phyloP scores from a whole-genome alignment of 345 rosid genomes.

The Ceriops tagal region DNA sequence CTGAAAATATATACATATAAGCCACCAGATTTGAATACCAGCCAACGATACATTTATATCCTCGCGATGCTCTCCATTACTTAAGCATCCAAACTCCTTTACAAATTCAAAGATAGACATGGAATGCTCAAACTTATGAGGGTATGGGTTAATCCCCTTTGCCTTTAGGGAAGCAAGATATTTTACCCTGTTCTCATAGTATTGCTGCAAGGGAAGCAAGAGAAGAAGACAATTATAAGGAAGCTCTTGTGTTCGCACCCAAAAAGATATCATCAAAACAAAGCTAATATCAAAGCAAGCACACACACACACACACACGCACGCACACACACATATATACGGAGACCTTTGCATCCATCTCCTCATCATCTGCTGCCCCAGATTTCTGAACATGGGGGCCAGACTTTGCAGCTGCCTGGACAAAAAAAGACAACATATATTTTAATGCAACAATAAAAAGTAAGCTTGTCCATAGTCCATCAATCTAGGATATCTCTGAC shows the following conservation, averaged over 20 bases:
- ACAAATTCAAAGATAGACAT: constrained; percentile 62
- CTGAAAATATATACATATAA: neutral
- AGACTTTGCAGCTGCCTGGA: constrained; percentile 44
- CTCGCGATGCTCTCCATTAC: constrained; percentile 72
- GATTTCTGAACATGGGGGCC: constrained; percentile 14
- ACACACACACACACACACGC: neutral
- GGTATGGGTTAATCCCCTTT: constrained; percentile 74
- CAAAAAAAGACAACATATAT: neutral
- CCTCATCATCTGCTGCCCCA: constrained; percentile 76
- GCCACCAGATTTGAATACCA: constrained; percentile 35
- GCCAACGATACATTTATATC: constrained; percentile 57
- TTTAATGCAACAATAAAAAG: neutral
- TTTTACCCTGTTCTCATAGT: constrained; percentile 70
- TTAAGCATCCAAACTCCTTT: constrained; percentile 51
- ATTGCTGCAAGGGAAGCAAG: constrained; percentile 61
- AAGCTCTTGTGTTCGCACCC: neutral
- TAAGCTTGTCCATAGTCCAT: too few relatives aligned
- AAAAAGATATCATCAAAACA: neutral
- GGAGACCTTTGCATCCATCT: constrained; percentile 90
- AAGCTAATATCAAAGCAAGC: neutral
- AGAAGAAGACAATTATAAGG: neutral
- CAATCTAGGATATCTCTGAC: too few relatives aligned
- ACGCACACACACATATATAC: neutral
- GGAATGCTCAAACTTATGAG: constrained; percentile 66
- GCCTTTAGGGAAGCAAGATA: constrained; percentile 62